Evolutionary conservation across 306 rosid species (phyloP).

Genomic region (Cicer chorassanicum): DNA sequence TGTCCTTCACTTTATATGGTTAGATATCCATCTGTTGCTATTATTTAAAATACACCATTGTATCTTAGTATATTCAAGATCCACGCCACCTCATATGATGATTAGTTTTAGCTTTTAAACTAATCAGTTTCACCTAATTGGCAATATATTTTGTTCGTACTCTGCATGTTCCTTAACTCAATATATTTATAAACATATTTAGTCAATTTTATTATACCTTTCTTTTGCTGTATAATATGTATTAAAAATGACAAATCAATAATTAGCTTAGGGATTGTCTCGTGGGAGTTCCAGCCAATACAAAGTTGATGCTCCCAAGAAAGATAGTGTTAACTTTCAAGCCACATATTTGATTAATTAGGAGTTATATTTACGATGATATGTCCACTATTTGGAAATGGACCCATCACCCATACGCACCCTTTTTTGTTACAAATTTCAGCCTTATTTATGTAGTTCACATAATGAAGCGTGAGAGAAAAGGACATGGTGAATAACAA

Average conservation of each 20-base stretch:
- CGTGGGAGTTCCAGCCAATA: conserved; percentile 48
- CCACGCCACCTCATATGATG: conserved; percentile 27
- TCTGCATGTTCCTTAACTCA: conserved; percentile 41
- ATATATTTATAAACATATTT: conserved; percentile 2
- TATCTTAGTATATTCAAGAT: conserved; percentile 10
- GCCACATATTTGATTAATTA: conserved; percentile 52
- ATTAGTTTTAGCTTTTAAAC: conserved; percentile 38
- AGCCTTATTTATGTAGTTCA: conserved; percentile 39
- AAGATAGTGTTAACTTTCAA: conserved; percentile 57
- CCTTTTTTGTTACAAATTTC: conserved; percentile 13
- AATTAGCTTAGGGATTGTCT: conserved; percentile 44
- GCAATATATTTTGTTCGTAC: conserved; percentile 46
- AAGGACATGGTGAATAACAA: conserved; percentile 22
- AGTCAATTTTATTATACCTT: conserved; percentile 10
- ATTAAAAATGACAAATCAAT: conserved; percentile 22
- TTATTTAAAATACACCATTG: conserved; percentile 13
- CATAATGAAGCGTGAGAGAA: conserved; percentile 30
- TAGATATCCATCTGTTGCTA: conserved; percentile 27
- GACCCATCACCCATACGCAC: conserved; percentile 48
- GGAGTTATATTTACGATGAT: conserved; percentile 26
- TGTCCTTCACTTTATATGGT: conserved; percentile 1
- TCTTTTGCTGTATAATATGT: neutral
- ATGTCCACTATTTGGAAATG: conserved; percentile 40
- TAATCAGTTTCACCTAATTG: conserved; percentile 62
- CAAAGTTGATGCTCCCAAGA: conserved; percentile 64